These are phyloP conservation scores for Hamigera avellanea DNA, from an alignment of 495 filamentous ascomycete species.

Conservation along the genomic window DNA sequence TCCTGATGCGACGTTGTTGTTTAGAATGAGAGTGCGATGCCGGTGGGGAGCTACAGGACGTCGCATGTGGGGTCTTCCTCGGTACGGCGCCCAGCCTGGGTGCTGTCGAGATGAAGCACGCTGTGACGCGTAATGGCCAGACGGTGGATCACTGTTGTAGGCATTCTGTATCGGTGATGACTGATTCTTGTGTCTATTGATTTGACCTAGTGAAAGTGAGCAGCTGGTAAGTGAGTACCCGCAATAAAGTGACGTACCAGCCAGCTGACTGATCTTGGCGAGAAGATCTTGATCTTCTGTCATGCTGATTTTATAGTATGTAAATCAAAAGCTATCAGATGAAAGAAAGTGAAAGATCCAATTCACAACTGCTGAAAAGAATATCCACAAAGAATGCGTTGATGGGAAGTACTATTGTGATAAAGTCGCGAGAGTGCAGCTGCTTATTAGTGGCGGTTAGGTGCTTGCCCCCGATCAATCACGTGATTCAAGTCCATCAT, in stretches of 20 bases:
- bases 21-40: slow-evolving; percentile 64
- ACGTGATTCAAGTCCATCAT: too few relatives aligned
- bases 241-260: slow-evolving; percentile 40
- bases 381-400: too few relatives aligned
- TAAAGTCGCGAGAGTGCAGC: too few relatives aligned
- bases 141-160: slow-evolving; percentile 12
- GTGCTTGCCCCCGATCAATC: too few relatives aligned
- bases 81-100: slow-evolving; percentile 37
- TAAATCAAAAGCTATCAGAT: slow-evolving; percentile 4
- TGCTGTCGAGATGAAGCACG: slow-evolving; percentile 29
- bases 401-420: too few relatives aligned
- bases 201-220: slow-evolving; percentile 48
- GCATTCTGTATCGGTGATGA: slow-evolving; percentile 20
- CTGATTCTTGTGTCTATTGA: slow-evolving; percentile 72
- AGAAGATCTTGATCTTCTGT: slow-evolving; percentile 65
- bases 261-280: slow-evolving; percentile 62
- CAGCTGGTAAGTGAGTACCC: slow-evolving; percentile 7
- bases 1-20: slow-evolving; percentile 32
- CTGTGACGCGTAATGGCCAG: slow-evolving; percentile 24
- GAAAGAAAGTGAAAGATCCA: background rate
- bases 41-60: slow-evolving; percentile 41
- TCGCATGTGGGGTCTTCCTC: slow-evolving; percentile 32
- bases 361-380: too few relatives aligned
- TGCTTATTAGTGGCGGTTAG: too few relatives aligned
- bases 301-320: slow-evolving; percentile 36